Evolutionary conservation across 106 monocot genomes (phyloP).

Genomic region (Triglochin maritima): DNA sequence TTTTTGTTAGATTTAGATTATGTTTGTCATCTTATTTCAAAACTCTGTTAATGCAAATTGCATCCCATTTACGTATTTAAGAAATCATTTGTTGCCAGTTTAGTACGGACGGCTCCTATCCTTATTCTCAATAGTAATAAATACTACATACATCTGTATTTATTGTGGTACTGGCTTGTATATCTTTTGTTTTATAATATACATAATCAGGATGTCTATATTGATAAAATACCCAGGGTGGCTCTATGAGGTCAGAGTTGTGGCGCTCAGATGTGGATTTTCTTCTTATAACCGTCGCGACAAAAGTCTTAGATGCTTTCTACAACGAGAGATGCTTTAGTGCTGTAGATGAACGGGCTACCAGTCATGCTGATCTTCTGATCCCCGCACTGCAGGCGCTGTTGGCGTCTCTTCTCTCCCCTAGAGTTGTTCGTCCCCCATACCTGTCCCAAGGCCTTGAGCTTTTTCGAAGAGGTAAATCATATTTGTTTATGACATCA

Average conservation of each 20-base stretch:
- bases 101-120: too few species aligned
- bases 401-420: conserved; percentile 73
- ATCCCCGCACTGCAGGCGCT: conserved; percentile 60
- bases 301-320: conserved; percentile 30
- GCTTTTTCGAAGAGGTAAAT: conserved; percentile 68
- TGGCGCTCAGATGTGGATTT: conserved; percentile 60
- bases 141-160: too few species aligned
- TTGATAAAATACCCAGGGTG: conserved; percentile 34
- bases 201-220: too few species aligned
- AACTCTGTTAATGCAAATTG: too few species aligned
- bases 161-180: too few species aligned
- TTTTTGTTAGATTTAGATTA: too few species aligned
- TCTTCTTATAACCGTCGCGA: conserved; percentile 54
- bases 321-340: neutral
- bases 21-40: too few species aligned
- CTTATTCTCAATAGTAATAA: too few species aligned
- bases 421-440: conserved; percentile 37
- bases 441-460: conserved; percentile 72
- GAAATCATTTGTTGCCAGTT: too few species aligned
- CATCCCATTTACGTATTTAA: too few species aligned
- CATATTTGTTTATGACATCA: neutral
- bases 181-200: neutral
- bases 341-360: conserved; percentile 10
- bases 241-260: conserved; percentile 48
- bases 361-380: conserved; percentile 34